Conservation (phyloP, 78 protist species). For the Tieghemostelium lacteum region DNA sequence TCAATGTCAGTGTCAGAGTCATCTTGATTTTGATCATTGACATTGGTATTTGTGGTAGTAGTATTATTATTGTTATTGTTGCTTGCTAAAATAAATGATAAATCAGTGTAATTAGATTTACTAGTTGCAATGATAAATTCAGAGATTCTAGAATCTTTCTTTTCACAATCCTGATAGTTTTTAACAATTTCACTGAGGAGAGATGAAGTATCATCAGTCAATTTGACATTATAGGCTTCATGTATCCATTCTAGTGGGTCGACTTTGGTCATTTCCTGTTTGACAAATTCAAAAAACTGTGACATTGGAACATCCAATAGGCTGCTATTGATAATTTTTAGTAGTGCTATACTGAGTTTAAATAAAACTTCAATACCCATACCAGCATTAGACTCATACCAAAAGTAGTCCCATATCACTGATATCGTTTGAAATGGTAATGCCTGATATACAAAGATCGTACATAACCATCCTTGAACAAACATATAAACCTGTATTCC, state of each 20-base stretch:
- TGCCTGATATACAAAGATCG: conserved; percentile 65
- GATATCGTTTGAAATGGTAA: conserved; percentile 45
- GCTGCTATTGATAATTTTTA: conserved; percentile 8
- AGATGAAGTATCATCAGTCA: conserved; percentile 24
- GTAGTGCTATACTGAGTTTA: conserved; percentile 29
- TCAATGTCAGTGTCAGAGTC: too few relatives aligned
- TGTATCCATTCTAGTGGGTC: conserved; percentile 49
- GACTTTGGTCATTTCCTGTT: background rate
- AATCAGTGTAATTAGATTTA: too few relatives aligned
- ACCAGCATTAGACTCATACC: conserved; percentile 24
- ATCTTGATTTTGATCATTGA: too few relatives aligned
- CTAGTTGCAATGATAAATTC: too few relatives aligned
- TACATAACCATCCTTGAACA: conserved; percentile 72
- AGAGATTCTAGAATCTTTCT: too few relatives aligned
- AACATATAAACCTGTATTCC: conserved; percentile 66
- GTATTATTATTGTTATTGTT: too few relatives aligned
- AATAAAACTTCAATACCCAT: conserved; percentile 44
- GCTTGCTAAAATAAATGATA: too few relatives aligned
- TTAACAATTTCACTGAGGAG: conserved; percentile 26
- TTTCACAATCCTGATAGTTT: conserved; percentile 22
- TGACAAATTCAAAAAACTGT: conserved; percentile 21
- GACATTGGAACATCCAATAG: conserved; percentile 11
- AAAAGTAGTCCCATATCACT: conserved; percentile 59
- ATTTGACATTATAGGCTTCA: conserved; percentile 8
- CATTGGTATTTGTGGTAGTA: too few relatives aligned